A percentile compares a stretch with the other conserved stretches of the same genome.
phyloP scores from a whole-genome alignment of 2,329 filamentous ascomycete species.

The Colletotrichum gloeosporioides region DNA sequence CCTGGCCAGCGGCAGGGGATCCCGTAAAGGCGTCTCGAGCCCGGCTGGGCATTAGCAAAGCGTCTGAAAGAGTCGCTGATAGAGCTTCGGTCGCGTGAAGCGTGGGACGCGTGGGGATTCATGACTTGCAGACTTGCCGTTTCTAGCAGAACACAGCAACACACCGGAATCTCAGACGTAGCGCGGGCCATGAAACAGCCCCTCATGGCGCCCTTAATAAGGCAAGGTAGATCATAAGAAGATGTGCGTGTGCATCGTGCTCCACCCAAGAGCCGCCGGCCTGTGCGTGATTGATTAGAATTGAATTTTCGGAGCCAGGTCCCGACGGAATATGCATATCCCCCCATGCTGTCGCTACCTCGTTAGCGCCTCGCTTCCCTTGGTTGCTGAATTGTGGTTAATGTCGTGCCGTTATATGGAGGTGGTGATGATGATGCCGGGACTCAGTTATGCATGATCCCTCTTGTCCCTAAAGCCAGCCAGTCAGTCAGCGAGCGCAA shows the following conservation, averaged over 20 bases:
- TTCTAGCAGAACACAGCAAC: not conserved
- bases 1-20: not conserved
- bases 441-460: not conserved
- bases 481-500: not conserved
- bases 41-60: not conserved
- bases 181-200: constrained; percentile 12
- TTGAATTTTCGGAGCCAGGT: not conserved
- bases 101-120: not conserved
- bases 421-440: not conserved
- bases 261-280: constrained; percentile 1
- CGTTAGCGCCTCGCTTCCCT: not conserved
- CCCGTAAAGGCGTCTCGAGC: not conserved
- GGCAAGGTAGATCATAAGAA: constrained; percentile 17
- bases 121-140: constrained; percentile 3
- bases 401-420: not conserved
- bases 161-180: constrained; percentile 17
- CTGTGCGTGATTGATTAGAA: not conserved
- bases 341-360: not conserved
- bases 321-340: not conserved
- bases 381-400: not conserved
- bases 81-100: not conserved
- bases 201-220: constrained; percentile 17
- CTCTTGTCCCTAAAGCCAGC: not conserved
- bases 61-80: not conserved
- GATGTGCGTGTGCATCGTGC: not conserved